Evolutionary conservation across 2,329 filamentous ascomycete species (phyloP), one percentile per base, ranked within the genome.

Genomic region (Alternaria arborescens): DNA sequence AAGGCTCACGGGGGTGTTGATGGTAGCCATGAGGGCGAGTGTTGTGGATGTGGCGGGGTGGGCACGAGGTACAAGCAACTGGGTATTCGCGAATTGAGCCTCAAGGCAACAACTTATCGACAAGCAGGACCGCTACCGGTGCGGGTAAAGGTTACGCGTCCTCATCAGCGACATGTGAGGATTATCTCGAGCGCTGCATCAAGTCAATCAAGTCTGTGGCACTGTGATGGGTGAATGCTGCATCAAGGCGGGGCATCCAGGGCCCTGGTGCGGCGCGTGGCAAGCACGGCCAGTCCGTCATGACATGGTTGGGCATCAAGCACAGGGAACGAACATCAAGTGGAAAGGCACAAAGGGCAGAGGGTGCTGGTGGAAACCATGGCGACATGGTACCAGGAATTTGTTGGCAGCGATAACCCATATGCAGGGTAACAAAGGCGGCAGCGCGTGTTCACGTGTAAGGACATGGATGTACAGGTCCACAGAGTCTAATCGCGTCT

Each of bases 1-100:
- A 58, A 95, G 86, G 67, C 85, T 93, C 79, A 90, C 81, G 41
- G 93, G 93, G 38, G 69, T 71, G 57, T 67, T 70, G 57, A 69
- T 53, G 11, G 73, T 71, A 18, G 72, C 69, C 76, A 78, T 77
- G 55, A 24, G 52, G n/a, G 42, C 34, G 56, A 2, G 43, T 38
- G 58, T 48, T 41, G 60, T 28, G 57, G 47, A 40, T 55, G 58
- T 52, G 52, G 58, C 38, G 65, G 56, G 62, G 61, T 47, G 44
- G 8, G 20, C 28, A 26, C 4, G 42, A 47, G 24, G 34, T 30
- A 24, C 11, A 22, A 34, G 43, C 12, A 44, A 18, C 18, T n/a
- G 16, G 32, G 46, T 38, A 46, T 41, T 42, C 18, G 20, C 34
- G 26, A 41, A 40, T 16, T 1, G 14, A 34, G 53, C 18, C 24